phyloP scores from a whole-genome alignment of 2,329 filamentous ascomycete species.

The Escovopsis sp. region DNA sequence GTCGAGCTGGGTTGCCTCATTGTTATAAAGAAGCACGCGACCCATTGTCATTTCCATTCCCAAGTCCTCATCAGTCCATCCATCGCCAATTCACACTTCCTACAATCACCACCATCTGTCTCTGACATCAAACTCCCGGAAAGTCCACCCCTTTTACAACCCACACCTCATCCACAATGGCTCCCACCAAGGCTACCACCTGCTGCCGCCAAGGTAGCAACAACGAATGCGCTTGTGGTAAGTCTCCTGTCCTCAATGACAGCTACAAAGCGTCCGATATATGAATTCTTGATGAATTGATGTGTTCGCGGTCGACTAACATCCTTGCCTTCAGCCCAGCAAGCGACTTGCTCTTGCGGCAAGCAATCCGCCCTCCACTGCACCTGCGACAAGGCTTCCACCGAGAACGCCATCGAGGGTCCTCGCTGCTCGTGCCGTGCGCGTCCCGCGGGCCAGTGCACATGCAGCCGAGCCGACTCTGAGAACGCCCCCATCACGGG shows the following conservation, averaged over 20 bases:
- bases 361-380: constrained; percentile 77
- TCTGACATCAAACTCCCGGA: too few species aligned
- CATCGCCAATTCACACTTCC: too few species aligned
- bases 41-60: too few species aligned
- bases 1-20: too few species aligned
- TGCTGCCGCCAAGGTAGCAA: constrained; percentile 40
- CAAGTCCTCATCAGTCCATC: too few species aligned
- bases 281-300: too few species aligned
- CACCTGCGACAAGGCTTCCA: constrained; percentile 60
- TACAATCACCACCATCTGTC: too few species aligned
- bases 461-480: constrained; percentile 53
- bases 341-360: constrained; percentile 75
- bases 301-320: neutral
- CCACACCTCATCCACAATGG: constrained; percentile 14
- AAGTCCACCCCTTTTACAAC: neutral
- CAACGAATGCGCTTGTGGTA: constrained; percentile 42
- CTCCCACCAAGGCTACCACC: constrained; percentile 27
- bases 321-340: constrained; percentile 29
- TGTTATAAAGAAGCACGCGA: too few species aligned
- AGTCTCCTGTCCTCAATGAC: constrained; percentile 12
- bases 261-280: neutral
- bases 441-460: constrained; percentile 67
- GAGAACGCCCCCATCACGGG: constrained; percentile 54
- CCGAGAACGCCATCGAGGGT: constrained; percentile 61
- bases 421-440: constrained; percentile 73